phyloP scores from a whole-genome alignment of 768 basidiomycete species.

The Serendipita sp. region DNA sequence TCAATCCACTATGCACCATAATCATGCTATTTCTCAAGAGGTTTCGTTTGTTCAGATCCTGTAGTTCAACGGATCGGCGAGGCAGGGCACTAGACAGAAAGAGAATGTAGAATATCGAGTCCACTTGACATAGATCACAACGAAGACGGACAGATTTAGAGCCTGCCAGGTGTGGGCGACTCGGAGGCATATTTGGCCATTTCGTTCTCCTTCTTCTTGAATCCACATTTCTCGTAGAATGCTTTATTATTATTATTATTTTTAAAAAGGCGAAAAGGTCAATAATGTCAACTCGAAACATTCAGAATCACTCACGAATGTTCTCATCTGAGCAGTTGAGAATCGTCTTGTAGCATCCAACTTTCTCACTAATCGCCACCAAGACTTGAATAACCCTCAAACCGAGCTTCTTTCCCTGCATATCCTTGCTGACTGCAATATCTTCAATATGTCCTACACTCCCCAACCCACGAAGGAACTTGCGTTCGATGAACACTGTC shows the following conservation, averaged over 20 bases:
- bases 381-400: constrained; percentile 74
- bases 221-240: constrained; percentile 96
- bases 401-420: constrained; percentile 89
- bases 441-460: constrained; percentile 94
- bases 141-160: neutral
- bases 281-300: no score
- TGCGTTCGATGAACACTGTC: constrained; percentile 77
- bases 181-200: constrained; percentile 36
- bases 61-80: no score
- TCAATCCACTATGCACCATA: no score
- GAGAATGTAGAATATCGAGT: no score
- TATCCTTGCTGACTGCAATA: constrained; percentile 74
- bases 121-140: no score
- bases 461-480: constrained; percentile 78
- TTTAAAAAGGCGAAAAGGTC: neutral
- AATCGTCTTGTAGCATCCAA: constrained; percentile 91
- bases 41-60: no score
- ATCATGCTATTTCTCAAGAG: no score
- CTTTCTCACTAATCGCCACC: constrained; percentile 62
- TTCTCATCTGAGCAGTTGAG: constrained; percentile 86
- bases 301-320: constrained; percentile 48
- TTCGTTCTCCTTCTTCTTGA: constrained; percentile 74
- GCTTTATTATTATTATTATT: constrained; percentile 29
- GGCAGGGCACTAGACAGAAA: no score
- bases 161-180: neutral